Conservation (phyloP, 2,329 filamentous ascomycete species). For the Colletotrichum chlorophyti region DNA sequence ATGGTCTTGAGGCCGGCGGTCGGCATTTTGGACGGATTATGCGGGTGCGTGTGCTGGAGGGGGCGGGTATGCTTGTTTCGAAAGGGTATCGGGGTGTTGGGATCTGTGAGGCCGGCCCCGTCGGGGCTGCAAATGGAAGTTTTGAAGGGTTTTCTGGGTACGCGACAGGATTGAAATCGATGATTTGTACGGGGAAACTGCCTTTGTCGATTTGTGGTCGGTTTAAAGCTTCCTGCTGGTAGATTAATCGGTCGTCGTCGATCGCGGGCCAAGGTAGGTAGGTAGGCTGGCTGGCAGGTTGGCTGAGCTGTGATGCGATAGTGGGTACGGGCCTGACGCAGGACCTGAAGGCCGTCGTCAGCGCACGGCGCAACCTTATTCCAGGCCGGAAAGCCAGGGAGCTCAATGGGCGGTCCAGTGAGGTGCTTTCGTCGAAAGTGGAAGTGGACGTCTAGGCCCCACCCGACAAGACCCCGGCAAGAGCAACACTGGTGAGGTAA, state of each 20-base stretch:
- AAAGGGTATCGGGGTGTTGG: constrained; percentile 17
- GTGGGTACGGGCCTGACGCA: constrained; percentile 27
- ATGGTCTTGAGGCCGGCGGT: constrained; percentile 97
- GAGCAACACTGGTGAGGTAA: constrained; percentile 5
- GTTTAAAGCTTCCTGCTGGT: background rate
- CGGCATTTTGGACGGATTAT: constrained; percentile 61
- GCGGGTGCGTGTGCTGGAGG: background rate
- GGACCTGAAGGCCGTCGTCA: constrained; percentile 8
- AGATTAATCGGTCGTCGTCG: constrained; percentile 2
- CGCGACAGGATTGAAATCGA: background rate
- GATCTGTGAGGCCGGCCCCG: constrained; percentile 9
- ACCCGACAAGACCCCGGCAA: constrained; percentile 15
- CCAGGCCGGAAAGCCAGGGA: constrained; percentile 11
- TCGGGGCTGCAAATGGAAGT: constrained; percentile 11
- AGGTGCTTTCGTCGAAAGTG: no score
- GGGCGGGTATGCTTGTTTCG: constrained; percentile 21
- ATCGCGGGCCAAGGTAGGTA: no score
- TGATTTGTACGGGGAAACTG: background rate
- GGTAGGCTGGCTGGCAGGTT: constrained; percentile 5
- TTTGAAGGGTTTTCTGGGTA: background rate
- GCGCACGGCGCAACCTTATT: constrained; percentile 27
- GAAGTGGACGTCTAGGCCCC: background rate
- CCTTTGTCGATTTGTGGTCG: background rate
- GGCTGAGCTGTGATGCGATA: constrained; percentile 27
- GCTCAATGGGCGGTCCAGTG: background rate